Evolutionary conservation across 129 eudicot genomes (phyloP), one percentile per base, ranked within the genome.

Genomic region (Flaveria trinervia): DNA sequence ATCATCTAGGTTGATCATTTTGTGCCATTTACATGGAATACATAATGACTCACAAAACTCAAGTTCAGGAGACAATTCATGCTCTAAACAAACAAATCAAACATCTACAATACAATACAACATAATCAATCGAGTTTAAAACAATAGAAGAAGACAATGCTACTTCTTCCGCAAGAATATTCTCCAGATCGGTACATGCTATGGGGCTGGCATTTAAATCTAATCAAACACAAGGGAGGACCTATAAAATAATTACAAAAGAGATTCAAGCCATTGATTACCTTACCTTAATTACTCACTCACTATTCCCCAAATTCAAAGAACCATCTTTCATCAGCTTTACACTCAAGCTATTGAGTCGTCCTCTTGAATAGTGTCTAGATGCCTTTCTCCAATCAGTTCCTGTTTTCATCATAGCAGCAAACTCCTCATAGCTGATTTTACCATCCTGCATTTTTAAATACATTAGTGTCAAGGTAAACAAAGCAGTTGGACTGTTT

Each of bases 321-420:
- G 96, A 90, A 76, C 96, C 96, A 72, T 90, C 96, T 77, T 88
- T 90, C 86, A 88, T 83, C 59, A 90, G 76, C 89, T 90, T 90
- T 75, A 88, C 82, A 65, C 96, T 90, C 72, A 90, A 75, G 72
- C 84, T 90, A 55, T 90, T 90, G 56, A 90, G 88, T 80, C 92
- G 72, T 43, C 92, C 92, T 77, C 92, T 85, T 1, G 96, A 90
- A 81, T 90, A 90, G 78, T 87, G 96, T 62, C 96, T 84, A 44
- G 96, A 90, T 33, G 96, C 96, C 73, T 90, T 90, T 85, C 92
- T 90, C 96, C 92, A 90, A 71, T 90, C 96, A 9, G 96, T 90
- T 49, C 96, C 96, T 3, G 93, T 86, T 81, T 88, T 90, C 96
- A 90, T 90, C 96, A 90, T 90, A 56, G 91, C 89, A 11, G 81